Base-by-base conservation (phyloP, 148 eudicot genomes). In the Fagopyrum tataricum region DNA sequence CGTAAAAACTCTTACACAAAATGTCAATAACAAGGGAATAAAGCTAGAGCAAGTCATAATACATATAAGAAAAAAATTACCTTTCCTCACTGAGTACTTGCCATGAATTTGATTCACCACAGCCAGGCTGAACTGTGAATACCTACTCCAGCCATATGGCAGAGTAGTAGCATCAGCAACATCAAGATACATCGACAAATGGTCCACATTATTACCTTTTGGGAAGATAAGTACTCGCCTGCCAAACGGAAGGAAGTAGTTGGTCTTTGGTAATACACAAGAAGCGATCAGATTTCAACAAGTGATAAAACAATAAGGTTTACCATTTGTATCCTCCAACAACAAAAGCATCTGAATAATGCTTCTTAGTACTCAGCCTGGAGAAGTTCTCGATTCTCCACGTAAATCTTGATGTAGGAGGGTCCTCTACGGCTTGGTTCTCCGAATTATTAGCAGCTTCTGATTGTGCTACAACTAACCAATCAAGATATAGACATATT, bases 261-360 rank as follows among this genome's bases (percentile, higher is more conserved):
- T 66, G 70, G n/a, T 42, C 51, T 23, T 11, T 18, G 49, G 43
- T 44, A 7, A 14, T 23, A 56, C 44, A 21, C 44, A 42, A 4
- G 37, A 31, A 31, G 37, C 37, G 20, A 39, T 15, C 9, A 11
- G 20, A n/a, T 11, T 14, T 61, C 7, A 18, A 43, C 56, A 31
- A 26, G 21, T 64, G 53, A 74, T 11, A 13, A 58, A 3, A 70
- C 20, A 20, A 37, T 14, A 74, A 40, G n/a, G 75, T 70, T 24
- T 86, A 93, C 98, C 98, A 93, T 86, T 85, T 91, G 78, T 79
- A 91, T 71, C 90, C 91, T 31, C 98, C 98, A 51, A 89, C 97
- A 4, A 72, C 67, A 71, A 93, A 93, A 46, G 80, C 82, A 15
- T 93, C 98, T 9, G 98, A 93, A 74, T 91, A 93, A 37, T 78